Percentiles rank a stretch among this genome's conserved stretches.
These are phyloP conservation scores for Scytalidium sp. DNA, from an alignment of 2,329 filamentous ascomycete genomes.

Conservation along the genomic window DNA sequence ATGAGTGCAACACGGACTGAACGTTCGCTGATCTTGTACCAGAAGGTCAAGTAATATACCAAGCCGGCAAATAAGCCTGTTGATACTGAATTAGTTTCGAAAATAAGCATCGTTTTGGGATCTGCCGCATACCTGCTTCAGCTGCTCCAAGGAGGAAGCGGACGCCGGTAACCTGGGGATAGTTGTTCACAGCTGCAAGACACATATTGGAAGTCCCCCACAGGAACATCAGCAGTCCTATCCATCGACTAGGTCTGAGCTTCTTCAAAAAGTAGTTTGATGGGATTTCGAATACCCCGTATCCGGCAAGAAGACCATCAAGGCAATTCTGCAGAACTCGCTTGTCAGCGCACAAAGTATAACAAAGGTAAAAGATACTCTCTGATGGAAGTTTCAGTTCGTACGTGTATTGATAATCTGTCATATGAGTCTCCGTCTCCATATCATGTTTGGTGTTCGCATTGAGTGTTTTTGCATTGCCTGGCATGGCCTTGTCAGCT, in stretches of 20 bases:
- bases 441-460: slow-evolving; percentile 55
- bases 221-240: slow-evolving; percentile 42
- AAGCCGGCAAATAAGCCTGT: slow-evolving; percentile 35
- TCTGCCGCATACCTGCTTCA: slow-evolving; percentile 34
- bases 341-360: slow-evolving; percentile 6
- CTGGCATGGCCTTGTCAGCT: no score
- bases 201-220: slow-evolving; percentile 45
- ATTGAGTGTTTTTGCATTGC: slow-evolving; percentile 62
- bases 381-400: neutral
- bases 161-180: slow-evolving; percentile 35
- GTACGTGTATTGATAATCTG: slow-evolving; percentile 53
- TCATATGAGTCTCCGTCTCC: slow-evolving; percentile 57
- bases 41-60: slow-evolving; percentile 13
- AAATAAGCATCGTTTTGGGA: slow-evolving; percentile 23
- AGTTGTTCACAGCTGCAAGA: slow-evolving; percentile 35
- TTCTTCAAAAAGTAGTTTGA: slow-evolving; percentile 42
- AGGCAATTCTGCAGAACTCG: slow-evolving; percentile 26
- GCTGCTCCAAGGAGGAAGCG: slow-evolving; percentile 43
- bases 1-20: slow-evolving; percentile 7
- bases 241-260: slow-evolving; percentile 39
- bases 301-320: slow-evolving; percentile 42
- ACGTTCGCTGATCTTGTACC: slow-evolving; percentile 9
- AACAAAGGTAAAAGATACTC: no score
- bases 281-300: slow-evolving; percentile 41
- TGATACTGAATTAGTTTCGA: slow-evolving; percentile 48